Evolutionary conservation across 192 early-diverging fungal genomes (phyloP).

Genomic region (Backusella parvicylindrica): DNA sequence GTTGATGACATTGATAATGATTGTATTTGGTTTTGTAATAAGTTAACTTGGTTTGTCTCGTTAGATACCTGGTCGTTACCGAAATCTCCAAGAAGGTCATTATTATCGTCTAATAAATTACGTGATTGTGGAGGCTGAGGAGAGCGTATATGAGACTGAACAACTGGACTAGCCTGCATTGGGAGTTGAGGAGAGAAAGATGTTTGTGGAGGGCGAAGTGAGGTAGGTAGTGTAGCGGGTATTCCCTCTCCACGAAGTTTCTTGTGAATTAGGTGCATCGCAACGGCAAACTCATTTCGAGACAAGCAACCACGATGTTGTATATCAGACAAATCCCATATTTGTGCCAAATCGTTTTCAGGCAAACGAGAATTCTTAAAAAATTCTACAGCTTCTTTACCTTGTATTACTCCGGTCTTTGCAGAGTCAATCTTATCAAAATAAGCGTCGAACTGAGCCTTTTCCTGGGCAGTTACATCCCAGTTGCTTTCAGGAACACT

Average conservation of each 20-base stretch:
- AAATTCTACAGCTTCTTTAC: constrained; percentile 40
- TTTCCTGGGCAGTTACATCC: constrained; percentile 75
- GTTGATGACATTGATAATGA: constrained; percentile 46
- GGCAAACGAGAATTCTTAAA: constrained; percentile 38
- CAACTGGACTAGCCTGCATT: background rate
- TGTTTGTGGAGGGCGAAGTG: constrained; percentile 55
- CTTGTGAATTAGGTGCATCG: constrained; percentile 75
- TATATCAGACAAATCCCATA: constrained; percentile 67
- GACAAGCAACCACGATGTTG: constrained; percentile 56
- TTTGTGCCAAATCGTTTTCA: constrained; percentile 33
- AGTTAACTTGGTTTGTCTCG: constrained; percentile 60
- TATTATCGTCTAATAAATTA: background rate
- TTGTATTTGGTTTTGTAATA: constrained; percentile 58
- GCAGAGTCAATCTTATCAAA: constrained; percentile 73
- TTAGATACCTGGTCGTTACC: constrained; percentile 48
- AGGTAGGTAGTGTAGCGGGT: constrained; percentile 52
- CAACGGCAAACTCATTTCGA: constrained; percentile 75
- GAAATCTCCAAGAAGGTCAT: constrained; percentile 36
- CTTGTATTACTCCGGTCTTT: constrained; percentile 64
- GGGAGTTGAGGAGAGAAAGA: constrained; percentile 16
- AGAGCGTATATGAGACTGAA: background rate
- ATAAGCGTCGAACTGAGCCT: constrained; percentile 66
- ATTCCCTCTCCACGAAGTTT: constrained; percentile 49
- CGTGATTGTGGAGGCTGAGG: background rate
- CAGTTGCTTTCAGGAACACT: constrained; percentile 39